Base-by-base conservation (phyloP, 345 rosid genomes). In the Hirschfeldia incana region DNA sequence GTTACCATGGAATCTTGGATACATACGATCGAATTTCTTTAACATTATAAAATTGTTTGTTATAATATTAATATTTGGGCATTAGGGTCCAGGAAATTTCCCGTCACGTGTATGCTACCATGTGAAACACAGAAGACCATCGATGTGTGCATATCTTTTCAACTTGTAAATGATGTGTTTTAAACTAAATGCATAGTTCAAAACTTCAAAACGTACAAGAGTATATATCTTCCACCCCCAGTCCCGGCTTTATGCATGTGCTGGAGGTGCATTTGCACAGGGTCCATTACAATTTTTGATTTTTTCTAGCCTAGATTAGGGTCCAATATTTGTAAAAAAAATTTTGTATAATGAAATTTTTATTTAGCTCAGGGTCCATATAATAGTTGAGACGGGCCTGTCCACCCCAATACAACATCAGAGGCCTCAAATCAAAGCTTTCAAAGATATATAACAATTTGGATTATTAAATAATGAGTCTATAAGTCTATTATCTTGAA, bases 21-120 rank as follows among this genome's bases (percentile, higher is more conserved):
- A 67, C 17, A 39, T 39, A 27, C 28, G 64, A 60, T 78, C 28
- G 21, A 5, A 55, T 30, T 42, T 73, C 44, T 72, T 46, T 34
- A 33, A 29, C 57, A 57, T 26, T 59, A 58, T 6, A 29, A 13
- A 17, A 33, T 6, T 34, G 29, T 28, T 13, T 33, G 1, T 61
- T 65, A 34, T 42, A 17, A 30, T 55, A n/a, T 15, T 16, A 34
- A 15, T 44, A 49, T 62, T 33, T 69, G 61, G 68, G 32, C 51
- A 76, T 17, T 78, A 78, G 61, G 30, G n/a, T 65, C 62, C 53
- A 13, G 16, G 58, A 73, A 78, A 58, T 66, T 13, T 73, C 58
- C 74, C 12, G 0, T 79, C 82, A 72, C 82, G 60, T 59, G 63
- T 37, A 66, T 39, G 61, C 33, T 65, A 65, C 51, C 77, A 72